These are phyloP conservation scores for Irpex sp. DNA, from an alignment of 1,284 basidiomycete genomes.

Conservation along the genomic window DNA sequence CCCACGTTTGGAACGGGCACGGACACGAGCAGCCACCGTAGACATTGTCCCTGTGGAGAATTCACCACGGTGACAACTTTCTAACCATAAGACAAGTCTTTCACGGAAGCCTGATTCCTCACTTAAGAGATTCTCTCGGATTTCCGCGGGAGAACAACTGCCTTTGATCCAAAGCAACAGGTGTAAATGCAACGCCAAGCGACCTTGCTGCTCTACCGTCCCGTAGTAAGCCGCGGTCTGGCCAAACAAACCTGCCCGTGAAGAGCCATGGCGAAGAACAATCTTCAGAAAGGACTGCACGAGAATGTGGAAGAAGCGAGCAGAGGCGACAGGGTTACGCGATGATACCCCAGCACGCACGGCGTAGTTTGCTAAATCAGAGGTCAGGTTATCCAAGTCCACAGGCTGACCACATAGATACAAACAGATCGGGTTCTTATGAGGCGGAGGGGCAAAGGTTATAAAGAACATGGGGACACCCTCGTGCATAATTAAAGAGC, in stretches of 20 bases:
- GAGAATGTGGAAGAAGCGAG: conserved; percentile 6
- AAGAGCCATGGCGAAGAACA: conserved; percentile 21
- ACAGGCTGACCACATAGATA: conserved; percentile 21
- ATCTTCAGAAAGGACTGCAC: conserved; percentile 23
- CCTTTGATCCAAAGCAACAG: conserved; percentile 19
- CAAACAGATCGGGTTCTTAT: conserved; percentile 24
- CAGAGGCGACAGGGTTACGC: conserved; percentile 25
- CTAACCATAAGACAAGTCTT: conserved; percentile 13
- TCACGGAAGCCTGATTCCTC: conserved; percentile 18
- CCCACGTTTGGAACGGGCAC: background rate
- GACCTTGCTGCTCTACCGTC: conserved; percentile 31
- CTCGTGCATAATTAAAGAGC: conserved; percentile 26
- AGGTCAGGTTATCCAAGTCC: conserved; percentile 10
- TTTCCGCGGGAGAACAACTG: conserved; percentile 12
- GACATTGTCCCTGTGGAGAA: background rate
- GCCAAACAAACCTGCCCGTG: conserved; percentile 24
- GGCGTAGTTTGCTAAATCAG: conserved; percentile 6
- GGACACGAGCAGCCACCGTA: background rate
- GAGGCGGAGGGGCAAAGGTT: conserved; percentile 30
- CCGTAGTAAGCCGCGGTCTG: conserved; percentile 27
- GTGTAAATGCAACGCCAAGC: conserved; percentile 25
- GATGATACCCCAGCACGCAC: conserved; percentile 14
- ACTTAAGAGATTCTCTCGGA: conserved; percentile 20
- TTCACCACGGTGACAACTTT: conserved; percentile 3
- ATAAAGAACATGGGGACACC: conserved; percentile 33